phyloP scores from a whole-genome alignment of 106 monocot genomes.

The Platanthera zijinensis region DNA sequence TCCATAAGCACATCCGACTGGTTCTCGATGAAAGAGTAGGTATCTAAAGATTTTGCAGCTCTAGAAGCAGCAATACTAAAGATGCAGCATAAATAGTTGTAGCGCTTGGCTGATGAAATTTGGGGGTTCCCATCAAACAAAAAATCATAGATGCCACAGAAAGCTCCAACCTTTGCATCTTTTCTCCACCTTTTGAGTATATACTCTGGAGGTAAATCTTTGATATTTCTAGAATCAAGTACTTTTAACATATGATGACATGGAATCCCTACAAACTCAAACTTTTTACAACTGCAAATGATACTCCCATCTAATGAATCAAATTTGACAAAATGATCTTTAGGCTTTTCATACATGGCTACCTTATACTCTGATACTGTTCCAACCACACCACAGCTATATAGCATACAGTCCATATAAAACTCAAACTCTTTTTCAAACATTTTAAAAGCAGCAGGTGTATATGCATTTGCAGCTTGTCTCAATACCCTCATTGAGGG shows the following conservation, averaged over 20 bases:
- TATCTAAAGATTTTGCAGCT: slow-evolving; percentile 41
- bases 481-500: slow-evolving; percentile 53
- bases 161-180: slow-evolving; percentile 39
- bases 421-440: slow-evolving; percentile 74
- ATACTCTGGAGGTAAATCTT: slow-evolving; percentile 53
- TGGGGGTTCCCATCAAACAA: slow-evolving; percentile 24
- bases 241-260: slow-evolving; percentile 71
- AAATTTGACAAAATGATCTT: slow-evolving; percentile 52
- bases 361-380: slow-evolving; percentile 48
- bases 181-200: slow-evolving; percentile 68
- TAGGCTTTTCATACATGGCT: slow-evolving; percentile 30
- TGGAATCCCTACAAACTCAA: slow-evolving; percentile 60
- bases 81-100: slow-evolving; percentile 42
- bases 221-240: slow-evolving; percentile 63
- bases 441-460: slow-evolving; percentile 54
- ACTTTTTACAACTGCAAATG: slow-evolving; percentile 56
- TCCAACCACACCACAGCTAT: slow-evolving; percentile 36
- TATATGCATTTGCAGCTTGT: slow-evolving; percentile 59
- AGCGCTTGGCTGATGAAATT: slow-evolving; percentile 28
- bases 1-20: slow-evolving; percentile 39
- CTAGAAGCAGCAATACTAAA: slow-evolving; percentile 45
- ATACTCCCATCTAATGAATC: slow-evolving; percentile 34
- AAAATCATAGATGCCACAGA: slow-evolving; percentile 17
- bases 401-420: slow-evolving; percentile 56
- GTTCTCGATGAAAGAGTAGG: slow-evolving; percentile 40